Evolutionary conservation across 83 land plant species (phyloP), one percentile per base, ranked within the genome.

Genomic region (Picea abies): DNA sequence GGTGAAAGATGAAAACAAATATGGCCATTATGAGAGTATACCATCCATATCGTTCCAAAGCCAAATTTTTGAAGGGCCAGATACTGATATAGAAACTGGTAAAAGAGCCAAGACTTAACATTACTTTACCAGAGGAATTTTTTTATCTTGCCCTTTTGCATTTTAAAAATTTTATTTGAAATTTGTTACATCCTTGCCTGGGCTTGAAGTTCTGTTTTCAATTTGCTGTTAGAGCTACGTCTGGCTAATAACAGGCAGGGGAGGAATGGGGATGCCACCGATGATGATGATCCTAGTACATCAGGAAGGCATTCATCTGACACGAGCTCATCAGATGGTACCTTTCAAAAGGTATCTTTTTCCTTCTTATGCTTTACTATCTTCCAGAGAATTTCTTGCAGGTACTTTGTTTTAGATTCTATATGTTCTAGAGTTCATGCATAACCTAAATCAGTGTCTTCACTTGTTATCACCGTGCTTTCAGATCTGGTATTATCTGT

Each of bases 51-150:
- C 89, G 3, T 97, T 97, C 80, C 91, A 91, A 37, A 89, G 85
- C 63, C 99, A 95, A 80, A 89, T 94, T 61, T 96, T 92, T 89
- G 98, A 97, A 82, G 97, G 98, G 64, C 98, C 96, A 71, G 96
- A 97, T 84, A 97, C 99, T 39, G 99, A 97, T 83, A 84, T 96
- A 15, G 99, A 97, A 91, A 96, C 97, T 81, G 99, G 98, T 92
- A 67, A 56, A 4, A 66, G 19, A 61, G 14, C 79, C 78, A 22
- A 60, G 47, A 60, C 20, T 71, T 17, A 76, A 3, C 10, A 3
- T 37, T 41, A 76, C 22, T 20, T 26, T 32, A 1, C 25, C 10
- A 52, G 44, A 49, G 11, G 15, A 26, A 58, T 16, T 26, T 26
- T 41, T 3, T 66, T 56, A 49, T 82, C 23, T 83, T 63, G 79